Conservation (phyloP, 176 grass and related monocot genomes). For the Triticum monococcum region DNA sequence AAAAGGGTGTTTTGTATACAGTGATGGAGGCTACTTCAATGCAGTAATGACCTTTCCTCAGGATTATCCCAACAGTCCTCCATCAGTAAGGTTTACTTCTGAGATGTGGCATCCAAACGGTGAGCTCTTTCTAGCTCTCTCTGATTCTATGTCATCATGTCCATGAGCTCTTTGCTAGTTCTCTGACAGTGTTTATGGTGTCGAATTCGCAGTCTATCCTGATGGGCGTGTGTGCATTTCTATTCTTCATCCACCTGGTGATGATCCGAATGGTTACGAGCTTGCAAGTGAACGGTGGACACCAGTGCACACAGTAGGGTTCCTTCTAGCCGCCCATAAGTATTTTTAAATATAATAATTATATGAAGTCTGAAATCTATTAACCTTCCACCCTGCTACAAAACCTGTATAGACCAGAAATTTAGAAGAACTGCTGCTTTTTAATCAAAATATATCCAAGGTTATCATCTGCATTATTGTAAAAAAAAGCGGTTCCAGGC, state of each 20-base stretch:
- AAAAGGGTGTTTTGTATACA: conserved; percentile 36
- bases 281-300: conserved; percentile 93
- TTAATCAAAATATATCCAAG: neutral
- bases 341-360: neutral
- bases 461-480: neutral
- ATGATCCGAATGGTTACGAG: conserved; percentile 93
- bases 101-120: conserved; percentile 99
- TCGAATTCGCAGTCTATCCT: conserved; percentile 62
- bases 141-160: neutral
- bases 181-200: conserved; percentile 19
- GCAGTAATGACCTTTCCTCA: conserved; percentile 84
- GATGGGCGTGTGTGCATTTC: conserved; percentile 95
- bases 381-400: neutral
- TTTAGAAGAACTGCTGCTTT: neutral
- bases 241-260: conserved; percentile 92
- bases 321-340: conserved; percentile 3
- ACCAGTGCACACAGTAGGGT: conserved; percentile 81
- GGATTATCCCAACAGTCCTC: conserved; percentile 93
- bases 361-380: neutral
- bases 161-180: neutral
- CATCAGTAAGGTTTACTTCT: conserved; percentile 87
- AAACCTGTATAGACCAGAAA: neutral
- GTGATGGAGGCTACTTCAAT: conserved; percentile 91
- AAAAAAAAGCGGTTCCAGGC: neutral
- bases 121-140: conserved; percentile 17